Evolutionary conservation across 2,329 filamentous ascomycete species (phyloP), one percentile per base, ranked within the genome.

Genomic region (Monilinia polystroma): DNA sequence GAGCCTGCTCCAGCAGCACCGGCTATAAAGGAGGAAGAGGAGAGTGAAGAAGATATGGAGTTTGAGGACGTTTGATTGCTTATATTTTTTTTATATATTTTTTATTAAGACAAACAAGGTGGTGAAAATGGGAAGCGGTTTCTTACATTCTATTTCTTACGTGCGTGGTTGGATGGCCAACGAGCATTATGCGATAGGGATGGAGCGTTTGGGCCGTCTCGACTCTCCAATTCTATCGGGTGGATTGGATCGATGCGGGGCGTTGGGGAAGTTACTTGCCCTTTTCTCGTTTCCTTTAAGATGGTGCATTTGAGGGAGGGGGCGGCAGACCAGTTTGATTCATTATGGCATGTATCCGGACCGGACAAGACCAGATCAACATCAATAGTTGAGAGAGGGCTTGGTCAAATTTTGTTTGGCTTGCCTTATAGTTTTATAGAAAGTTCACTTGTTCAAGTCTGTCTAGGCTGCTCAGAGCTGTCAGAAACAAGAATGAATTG

Each of bases 41-140:
- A 82, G 16, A 81, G 81, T 38, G 83, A 85, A 32, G 83, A 84
- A 41, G 83, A 82, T 35, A 75, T 87, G 69, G 84, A 86, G 71
- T 87, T 87, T 75, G 85, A 86, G 72, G 85, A 87, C 73, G 84
- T 87, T 58, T 77, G 68, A 71, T 32, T 16, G 10, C 29, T 38
- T 51, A 38, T 8, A 51, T 38, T 20, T 20, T 43, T 43, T 16
- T 16, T n/a, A n/a, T n/a, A n/a, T n/a, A n/a, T n/a, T n/a, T n/a
- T n/a, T n/a, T n/a, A 14, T 14, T 3, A 41, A 41, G 38, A 11
- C 20, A 35, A 49, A 59, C 49, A 29, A 7, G 26, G 26, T 32
- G 3, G 23, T 35, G 57, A 12, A 16, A 52, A 26, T 29, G 49
- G 49, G n/a, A 63, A 35, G 38, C 14, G n/a, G 32, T 26, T n/a